phyloP scores from a whole-genome alignment of 495 filamentous ascomycete genomes.

The Daldinia decipiens region DNA sequence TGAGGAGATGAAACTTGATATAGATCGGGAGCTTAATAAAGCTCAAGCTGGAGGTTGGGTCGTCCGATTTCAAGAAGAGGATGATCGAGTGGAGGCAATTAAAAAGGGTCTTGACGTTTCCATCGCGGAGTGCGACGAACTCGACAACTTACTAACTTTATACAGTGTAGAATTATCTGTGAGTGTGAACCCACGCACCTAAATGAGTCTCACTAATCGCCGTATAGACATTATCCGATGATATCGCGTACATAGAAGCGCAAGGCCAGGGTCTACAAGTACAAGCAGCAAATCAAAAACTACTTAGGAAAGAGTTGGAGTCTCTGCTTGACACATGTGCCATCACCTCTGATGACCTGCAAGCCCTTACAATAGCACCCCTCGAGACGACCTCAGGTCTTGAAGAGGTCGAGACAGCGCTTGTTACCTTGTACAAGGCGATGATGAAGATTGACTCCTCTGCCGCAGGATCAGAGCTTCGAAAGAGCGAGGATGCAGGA shows the following conservation, averaged over 20 bases:
- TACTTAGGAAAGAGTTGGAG: conserved; percentile 87
- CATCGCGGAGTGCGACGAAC: conserved; percentile 92
- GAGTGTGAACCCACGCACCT: conserved; percentile 51
- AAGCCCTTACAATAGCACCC: conserved; percentile 76
- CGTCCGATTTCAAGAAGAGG: conserved; percentile 85
- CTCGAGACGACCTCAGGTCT: conserved; percentile 76
- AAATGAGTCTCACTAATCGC: conserved; percentile 48
- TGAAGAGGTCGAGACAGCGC: conserved; percentile 75
- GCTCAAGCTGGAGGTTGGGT: conserved; percentile 95
- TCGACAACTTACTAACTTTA: conserved; percentile 90
- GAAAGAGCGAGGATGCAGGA: conserved; percentile 61
- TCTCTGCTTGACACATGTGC: conserved; percentile 85
- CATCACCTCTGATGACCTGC: conserved; percentile 78
- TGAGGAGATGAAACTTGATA: conserved; percentile 81
- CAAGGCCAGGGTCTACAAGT: conserved; percentile 97
- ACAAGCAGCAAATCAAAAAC: conserved; percentile 95
- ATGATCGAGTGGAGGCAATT: conserved; percentile 84
- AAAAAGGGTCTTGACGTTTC: conserved; percentile 85
- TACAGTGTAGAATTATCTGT: conserved; percentile 95
- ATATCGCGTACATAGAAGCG: conserved; percentile 96
- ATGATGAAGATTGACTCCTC: conserved; percentile 92
- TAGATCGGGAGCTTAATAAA: conserved; percentile 86
- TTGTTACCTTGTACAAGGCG: conserved; percentile 90
- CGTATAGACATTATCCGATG: conserved; percentile 86
- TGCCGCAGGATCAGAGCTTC: conserved; percentile 65